A percentile compares a stretch with the other conserved stretches of the same genome.
phyloP scores from a whole-genome alignment of 2,329 filamentous ascomycete genomes.

The Alternaria sp. region DNA sequence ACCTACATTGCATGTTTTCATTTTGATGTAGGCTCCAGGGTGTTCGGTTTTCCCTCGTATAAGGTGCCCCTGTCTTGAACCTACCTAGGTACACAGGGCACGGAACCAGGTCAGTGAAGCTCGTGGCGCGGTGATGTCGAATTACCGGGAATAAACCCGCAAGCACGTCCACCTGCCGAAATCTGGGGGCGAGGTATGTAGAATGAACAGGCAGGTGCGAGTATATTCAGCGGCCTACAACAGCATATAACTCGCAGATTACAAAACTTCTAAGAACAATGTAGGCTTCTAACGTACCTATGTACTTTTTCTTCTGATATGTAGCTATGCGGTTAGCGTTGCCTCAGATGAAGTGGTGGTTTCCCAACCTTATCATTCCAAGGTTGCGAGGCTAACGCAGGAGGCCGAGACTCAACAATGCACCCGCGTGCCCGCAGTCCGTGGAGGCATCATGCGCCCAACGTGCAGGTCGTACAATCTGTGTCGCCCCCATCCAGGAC shows the following conservation, averaged over 20 bases:
- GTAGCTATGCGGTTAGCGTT: background rate
- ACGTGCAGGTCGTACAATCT: background rate
- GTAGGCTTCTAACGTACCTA: background rate
- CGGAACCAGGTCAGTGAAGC: background rate
- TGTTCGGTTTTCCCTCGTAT: too few species aligned
- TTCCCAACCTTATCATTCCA: too few species aligned
- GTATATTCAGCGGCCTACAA: background rate
- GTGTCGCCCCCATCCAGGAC: background rate
- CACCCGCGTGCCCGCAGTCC: background rate
- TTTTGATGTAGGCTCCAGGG: background rate
- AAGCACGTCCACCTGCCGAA: background rate
- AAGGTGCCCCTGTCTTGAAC: background rate
- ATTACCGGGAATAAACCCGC: background rate
- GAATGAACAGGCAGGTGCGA: background rate
- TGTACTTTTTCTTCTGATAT: background rate
- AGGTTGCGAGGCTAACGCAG: background rate
- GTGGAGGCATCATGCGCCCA: background rate
- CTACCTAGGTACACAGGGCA: background rate
- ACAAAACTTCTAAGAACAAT: background rate
- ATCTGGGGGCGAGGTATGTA: background rate
- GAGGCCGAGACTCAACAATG: background rate
- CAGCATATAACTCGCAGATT: background rate
- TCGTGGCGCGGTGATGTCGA: background rate
- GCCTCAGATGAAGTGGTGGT: background rate
- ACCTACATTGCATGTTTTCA: background rate